Percentiles rank a stretch among this genome's conserved stretches.
These are phyloP conservation scores for Candida andamanensis DNA, from an alignment of 805 yeast genomes.

Conservation along the genomic window DNA sequence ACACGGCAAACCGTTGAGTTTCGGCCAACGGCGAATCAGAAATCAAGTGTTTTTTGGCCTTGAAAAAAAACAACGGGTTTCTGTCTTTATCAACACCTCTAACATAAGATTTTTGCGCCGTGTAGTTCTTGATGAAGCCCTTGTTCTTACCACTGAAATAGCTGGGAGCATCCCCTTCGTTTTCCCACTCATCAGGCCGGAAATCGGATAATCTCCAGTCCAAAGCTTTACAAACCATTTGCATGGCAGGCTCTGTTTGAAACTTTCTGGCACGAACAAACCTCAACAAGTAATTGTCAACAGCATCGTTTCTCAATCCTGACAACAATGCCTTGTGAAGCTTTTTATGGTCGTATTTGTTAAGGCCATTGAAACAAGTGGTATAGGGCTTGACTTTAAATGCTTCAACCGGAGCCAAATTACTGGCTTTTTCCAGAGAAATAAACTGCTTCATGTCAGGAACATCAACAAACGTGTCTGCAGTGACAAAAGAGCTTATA, in stretches of 20 bases:
- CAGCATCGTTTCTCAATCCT: slow-evolving; percentile 58
- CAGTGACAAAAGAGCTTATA: slow-evolving; percentile 30
- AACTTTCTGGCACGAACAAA: slow-evolving; percentile 86
- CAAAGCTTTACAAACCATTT: slow-evolving; percentile 68
- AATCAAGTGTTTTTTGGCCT: slow-evolving; percentile 69
- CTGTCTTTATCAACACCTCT: slow-evolving; percentile 68
- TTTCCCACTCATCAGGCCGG: slow-evolving; percentile 56
- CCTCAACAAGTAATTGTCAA: slow-evolving; percentile 73
- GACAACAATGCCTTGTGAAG: slow-evolving; percentile 44
- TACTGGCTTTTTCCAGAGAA: slow-evolving; percentile 1
- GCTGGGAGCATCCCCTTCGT: slow-evolving; percentile 66
- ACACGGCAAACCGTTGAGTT: slow-evolving; percentile 67
- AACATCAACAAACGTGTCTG: slow-evolving; percentile 19
- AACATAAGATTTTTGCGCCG: slow-evolving; percentile 65
- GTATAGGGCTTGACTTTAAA: slow-evolving; percentile 16
- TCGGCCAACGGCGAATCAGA: slow-evolving; percentile 54
- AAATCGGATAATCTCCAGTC: slow-evolving; percentile 68
- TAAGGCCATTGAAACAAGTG: slow-evolving; percentile 45
- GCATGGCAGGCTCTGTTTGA: slow-evolving; percentile 61
- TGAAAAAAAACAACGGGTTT: slow-evolving; percentile 77
- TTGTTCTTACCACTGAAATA: slow-evolving; percentile 34
- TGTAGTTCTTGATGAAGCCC: slow-evolving; percentile 53
- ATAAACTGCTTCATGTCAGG: slow-evolving; percentile 11
- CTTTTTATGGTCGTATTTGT: slow-evolving; percentile 47
- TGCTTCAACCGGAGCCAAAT: slow-evolving; percentile 6